Percentiles rank a stretch among this genome's conserved stretches.
Conservation (phyloP, 2,329 filamentous ascomycete genomes). For the Acrodontium crateriforme region DNA sequence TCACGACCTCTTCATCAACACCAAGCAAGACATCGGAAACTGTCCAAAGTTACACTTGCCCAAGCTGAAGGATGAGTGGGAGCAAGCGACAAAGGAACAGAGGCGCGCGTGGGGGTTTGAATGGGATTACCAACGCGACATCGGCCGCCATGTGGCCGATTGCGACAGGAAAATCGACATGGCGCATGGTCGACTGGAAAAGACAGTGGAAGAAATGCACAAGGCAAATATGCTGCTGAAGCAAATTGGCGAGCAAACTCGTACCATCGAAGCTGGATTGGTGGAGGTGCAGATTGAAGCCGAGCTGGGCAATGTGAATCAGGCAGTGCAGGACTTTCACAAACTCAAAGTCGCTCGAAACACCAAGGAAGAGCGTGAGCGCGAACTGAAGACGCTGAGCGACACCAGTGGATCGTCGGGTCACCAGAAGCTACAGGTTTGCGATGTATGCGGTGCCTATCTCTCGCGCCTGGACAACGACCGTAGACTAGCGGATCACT, state of each 20-base stretch:
- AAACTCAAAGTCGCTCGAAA: constrained; percentile 68
- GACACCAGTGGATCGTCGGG: constrained; percentile 88
- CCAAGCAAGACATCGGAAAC: constrained; percentile 87
- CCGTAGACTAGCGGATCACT: constrained; percentile 83
- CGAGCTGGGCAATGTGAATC: constrained; percentile 64
- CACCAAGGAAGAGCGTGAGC: constrained; percentile 69
- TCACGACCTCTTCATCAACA: constrained; percentile 98
- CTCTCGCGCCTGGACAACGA: constrained; percentile 88
- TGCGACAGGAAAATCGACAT: constrained; percentile 89
- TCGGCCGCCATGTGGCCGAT: constrained; percentile 92
- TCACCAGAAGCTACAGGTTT: constrained; percentile 96
- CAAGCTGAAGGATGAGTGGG: constrained; percentile 77
- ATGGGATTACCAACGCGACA: constrained; percentile 90
- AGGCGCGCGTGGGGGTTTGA: constrained; percentile 78
- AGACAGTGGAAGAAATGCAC: constrained; percentile 88
- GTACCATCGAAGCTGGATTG: constrained; percentile 67
- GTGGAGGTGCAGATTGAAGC: constrained; percentile 77
- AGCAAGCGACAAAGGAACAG: constrained; percentile 55
- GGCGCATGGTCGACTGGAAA: constrained; percentile 81
- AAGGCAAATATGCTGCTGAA: constrained; percentile 87
- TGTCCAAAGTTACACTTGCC: constrained; percentile 85
- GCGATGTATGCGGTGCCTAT: constrained; percentile 95
- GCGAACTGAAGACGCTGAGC: constrained; percentile 76
- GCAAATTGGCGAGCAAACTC: constrained; percentile 65
- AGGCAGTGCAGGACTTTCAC: constrained; percentile 78